These are phyloP conservation scores for Phaseolus lunatus DNA, from an alignment of 306 rosid species.

Conservation along the genomic window DNA sequence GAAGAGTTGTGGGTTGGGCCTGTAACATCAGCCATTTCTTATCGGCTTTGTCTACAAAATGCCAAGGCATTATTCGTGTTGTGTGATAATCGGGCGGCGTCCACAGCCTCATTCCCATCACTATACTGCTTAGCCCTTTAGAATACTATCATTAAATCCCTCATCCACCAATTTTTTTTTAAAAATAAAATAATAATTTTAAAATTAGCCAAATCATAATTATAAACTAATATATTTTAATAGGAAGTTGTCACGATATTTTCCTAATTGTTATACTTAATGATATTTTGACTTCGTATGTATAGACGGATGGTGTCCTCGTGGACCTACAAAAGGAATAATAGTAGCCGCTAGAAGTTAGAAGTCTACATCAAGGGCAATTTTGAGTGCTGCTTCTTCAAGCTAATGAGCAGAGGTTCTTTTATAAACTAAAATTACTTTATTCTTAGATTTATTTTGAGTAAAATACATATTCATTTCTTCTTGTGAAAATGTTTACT, in stretches of 20 bases:
- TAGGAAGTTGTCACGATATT: too few relatives aligned
- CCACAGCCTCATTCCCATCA: background rate
- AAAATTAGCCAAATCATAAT: too few relatives aligned
- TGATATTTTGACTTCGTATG: background rate
- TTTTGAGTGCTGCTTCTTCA: conserved; percentile 31
- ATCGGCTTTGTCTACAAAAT: background rate
- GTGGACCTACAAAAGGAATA: background rate
- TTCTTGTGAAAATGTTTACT: too few relatives aligned
- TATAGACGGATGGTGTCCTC: background rate
- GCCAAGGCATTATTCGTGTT: background rate
- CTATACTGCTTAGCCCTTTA: background rate
- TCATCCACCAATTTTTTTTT: too few relatives aligned
- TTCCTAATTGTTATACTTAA: background rate
- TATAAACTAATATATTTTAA: too few relatives aligned
- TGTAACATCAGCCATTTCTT: background rate
- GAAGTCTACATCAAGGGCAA: background rate
- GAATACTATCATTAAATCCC: background rate
- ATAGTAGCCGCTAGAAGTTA: background rate
- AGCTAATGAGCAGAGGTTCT: too few relatives aligned
- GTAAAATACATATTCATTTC: too few relatives aligned
- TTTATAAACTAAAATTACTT: too few relatives aligned
- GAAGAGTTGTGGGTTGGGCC: background rate
- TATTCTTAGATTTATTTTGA: too few relatives aligned
- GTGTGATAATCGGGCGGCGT: background rate
- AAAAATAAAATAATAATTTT: too few relatives aligned